Base-by-base conservation (phyloP, 768 basidiomycete genomes). In the Phlebiopsis gigantea region DNA sequence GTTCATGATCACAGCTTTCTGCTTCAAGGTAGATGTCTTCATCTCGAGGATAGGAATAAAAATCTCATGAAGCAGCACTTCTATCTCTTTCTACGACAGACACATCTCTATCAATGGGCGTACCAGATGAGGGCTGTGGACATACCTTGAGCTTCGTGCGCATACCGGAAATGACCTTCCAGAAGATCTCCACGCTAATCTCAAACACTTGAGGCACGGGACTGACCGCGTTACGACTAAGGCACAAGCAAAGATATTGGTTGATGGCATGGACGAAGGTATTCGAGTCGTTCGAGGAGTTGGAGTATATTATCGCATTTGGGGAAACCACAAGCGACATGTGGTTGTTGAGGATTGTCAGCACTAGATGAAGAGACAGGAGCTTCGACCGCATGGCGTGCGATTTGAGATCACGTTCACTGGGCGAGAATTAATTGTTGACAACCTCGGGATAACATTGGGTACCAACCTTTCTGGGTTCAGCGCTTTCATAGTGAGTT, bases 11-110 rank as follows among this genome's bases (percentile, higher is more conserved):
- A 93, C 84, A 2, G 88, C 88, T 73, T 99, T 98, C 69, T 98
- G 97, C 66, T 93, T 93, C 48, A 96, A 74, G 1, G 94, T 97
- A 5, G 96, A 91, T 8, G 90, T 98, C 68, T 87, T 85, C 94
- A 99, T 98, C 73, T 99, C 97, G 57, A 98, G 77, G 47, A 99
- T 96, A 1, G 97, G 97, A 55, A 98, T 85, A 76, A 98, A 99
- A 60, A 99, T 98, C 70, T 99, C 97, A 64, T 97, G 95, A 47
- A 99, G 72, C n/a, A 99, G 78, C 34, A 99, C 94, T 70, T 98
- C 96, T 56, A 98, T 98, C 71, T 99, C 97, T 89, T 98, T 97
- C 96, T 98, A 68, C n/a, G n/a, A 45, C 3, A 64, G 29, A 25
- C 19, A 22, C 51, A 46, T 51, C 15, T 67, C 29, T 63, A 54